A percentile compares a stretch with the other conserved stretches of the same genome.
phyloP scores from a whole-genome alignment of 768 basidiomycete genomes.

The Russula vinacea region DNA sequence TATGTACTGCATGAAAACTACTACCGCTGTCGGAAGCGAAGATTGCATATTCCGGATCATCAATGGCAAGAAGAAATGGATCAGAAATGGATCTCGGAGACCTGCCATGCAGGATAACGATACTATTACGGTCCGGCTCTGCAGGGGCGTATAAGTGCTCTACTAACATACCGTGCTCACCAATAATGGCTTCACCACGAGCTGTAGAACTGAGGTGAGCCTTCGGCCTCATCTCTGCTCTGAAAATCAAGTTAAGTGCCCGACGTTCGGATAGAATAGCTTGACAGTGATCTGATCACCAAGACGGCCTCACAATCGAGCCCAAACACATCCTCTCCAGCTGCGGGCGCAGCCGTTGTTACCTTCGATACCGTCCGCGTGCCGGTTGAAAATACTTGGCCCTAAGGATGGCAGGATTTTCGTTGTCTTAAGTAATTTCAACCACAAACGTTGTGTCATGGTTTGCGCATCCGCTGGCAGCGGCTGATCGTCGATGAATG shows the following conservation, averaged over 20 bases:
- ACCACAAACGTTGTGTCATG: no score
- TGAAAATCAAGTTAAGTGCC: constrained; percentile 35
- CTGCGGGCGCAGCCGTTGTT: constrained; percentile 82
- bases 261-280: constrained; percentile 39
- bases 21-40: constrained; percentile 73
- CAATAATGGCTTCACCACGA: no score
- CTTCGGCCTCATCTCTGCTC: constrained; percentile 30
- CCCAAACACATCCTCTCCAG: constrained; percentile 73
- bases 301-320: constrained; percentile 77
- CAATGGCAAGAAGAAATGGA: constrained; percentile 86
- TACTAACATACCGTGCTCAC: no score
- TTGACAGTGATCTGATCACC: constrained; percentile 82
- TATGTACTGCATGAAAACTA: constrained; percentile 83
- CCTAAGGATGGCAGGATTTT: no score
- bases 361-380: constrained; percentile 85
- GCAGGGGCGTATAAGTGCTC: no score
- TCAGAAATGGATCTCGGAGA: constrained; percentile 56
- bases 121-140: no score
- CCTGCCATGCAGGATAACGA: not conserved
- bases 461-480: no score
- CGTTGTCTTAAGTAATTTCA: no score
- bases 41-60: constrained; percentile 85
- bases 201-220: constrained; percentile 57
- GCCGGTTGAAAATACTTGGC: no score
- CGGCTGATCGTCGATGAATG: no score